Conservation (phyloP, 2,329 filamentous ascomycete genomes). For the Orbilia ellipsospora region DNA sequence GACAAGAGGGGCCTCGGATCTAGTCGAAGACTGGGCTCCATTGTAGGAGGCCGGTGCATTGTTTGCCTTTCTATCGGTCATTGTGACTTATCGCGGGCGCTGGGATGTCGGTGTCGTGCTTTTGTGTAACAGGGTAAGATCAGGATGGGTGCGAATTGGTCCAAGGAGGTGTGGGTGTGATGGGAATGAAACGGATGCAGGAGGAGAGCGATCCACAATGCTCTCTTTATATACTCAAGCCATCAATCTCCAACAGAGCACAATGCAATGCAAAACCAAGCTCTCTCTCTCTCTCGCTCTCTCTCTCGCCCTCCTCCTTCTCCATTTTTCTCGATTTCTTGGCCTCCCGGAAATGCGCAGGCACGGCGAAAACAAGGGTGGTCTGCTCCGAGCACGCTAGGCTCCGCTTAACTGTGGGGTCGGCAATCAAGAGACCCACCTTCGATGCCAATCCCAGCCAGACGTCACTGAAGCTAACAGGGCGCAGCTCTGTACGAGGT, state of each 20-base stretch:
- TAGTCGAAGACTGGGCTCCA: conserved; percentile 63
- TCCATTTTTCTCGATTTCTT: conserved; percentile 21
- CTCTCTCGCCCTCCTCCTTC: background rate
- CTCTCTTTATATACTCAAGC: background rate
- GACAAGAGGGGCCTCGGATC: conserved; percentile 68
- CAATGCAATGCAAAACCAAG: background rate
- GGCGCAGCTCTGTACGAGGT: conserved; percentile 42
- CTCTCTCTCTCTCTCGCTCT: background rate
- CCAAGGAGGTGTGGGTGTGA: background rate
- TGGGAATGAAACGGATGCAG: background rate
- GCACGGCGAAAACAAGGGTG: conserved; percentile 36
- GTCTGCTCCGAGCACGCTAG: conserved; percentile 24
- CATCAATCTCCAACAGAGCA: background rate
- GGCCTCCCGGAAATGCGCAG: conserved; percentile 30
- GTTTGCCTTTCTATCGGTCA: conserved; percentile 22
- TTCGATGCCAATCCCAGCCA: background rate
- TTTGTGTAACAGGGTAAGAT: background rate
- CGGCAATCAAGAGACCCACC: background rate
- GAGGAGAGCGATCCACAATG: background rate
- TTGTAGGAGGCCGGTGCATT: conserved; percentile 36
- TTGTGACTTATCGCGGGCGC: background rate
- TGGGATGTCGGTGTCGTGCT: background rate
- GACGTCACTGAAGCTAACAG: conserved; percentile 38
- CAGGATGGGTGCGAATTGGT: background rate
- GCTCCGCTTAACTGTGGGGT: conserved; percentile 19